Conservation (phyloP, 495 filamentous ascomycete genomes). For the Saxophila tyrrhenica region DNA sequence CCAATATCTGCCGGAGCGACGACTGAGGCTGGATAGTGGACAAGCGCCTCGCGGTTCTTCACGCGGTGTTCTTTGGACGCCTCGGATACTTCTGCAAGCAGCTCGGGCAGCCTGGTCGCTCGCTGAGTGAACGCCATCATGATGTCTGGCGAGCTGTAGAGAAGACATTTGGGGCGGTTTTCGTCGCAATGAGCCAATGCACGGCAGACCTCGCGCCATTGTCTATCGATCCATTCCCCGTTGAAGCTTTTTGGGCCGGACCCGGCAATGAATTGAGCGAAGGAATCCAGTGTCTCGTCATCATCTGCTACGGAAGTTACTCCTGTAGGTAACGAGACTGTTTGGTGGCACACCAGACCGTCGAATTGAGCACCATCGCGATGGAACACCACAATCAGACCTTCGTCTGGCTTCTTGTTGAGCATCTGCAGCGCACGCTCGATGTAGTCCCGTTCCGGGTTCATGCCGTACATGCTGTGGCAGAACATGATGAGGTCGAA, state of each 20-base stretch:
- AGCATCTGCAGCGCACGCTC: constrained; percentile 42
- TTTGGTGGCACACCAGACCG: constrained; percentile 42
- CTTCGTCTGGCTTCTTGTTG: constrained; percentile 33
- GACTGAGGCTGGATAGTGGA: neutral
- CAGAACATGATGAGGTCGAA: constrained; percentile 52
- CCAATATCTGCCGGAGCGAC: neutral
- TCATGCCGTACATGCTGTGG: constrained; percentile 56
- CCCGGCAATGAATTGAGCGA: constrained; percentile 44
- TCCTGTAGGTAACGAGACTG: constrained; percentile 41
- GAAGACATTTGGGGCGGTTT: constrained; percentile 27
- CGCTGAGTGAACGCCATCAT: constrained; percentile 44
- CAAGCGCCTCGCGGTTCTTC: neutral
- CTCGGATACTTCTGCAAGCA: constrained; percentile 39
- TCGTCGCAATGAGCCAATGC: constrained; percentile 34
- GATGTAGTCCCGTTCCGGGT: constrained; percentile 38
- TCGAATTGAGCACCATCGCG: constrained; percentile 35
- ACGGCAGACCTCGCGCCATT: neutral
- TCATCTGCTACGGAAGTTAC: constrained; percentile 36
- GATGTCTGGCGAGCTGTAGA: constrained; percentile 41
- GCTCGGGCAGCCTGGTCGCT: constrained; percentile 38
- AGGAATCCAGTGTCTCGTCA: constrained; percentile 40
- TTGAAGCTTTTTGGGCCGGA: constrained; percentile 32
- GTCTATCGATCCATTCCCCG: constrained; percentile 33
- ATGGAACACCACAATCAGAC: constrained; percentile 26
- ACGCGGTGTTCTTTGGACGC: constrained; percentile 19